These are phyloP conservation scores for Aleurites moluccanus DNA, from an alignment of 441 rosid species.

Conservation along the genomic window DNA sequence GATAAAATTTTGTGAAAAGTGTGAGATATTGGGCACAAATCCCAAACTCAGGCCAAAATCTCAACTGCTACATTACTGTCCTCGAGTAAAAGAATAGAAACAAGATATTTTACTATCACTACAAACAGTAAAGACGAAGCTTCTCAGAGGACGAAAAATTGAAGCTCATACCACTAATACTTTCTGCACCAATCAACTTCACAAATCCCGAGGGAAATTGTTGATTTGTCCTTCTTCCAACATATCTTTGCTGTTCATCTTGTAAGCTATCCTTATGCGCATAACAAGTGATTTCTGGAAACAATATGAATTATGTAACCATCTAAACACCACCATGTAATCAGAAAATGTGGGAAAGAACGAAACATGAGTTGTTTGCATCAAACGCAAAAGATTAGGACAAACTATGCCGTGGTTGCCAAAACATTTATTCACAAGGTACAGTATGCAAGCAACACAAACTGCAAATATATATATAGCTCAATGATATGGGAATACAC, in stretches of 20 bases:
- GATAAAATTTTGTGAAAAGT: conserved; percentile 13
- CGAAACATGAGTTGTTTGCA: neutral
- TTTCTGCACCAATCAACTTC: conserved; percentile 32
- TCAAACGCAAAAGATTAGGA: neutral
- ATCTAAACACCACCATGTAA: neutral
- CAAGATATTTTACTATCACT: conserved; percentile 29
- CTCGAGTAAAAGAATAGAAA: conserved; percentile 28
- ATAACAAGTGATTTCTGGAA: conserved; percentile 92
- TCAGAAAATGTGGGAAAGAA: neutral
- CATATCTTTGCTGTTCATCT: conserved; percentile 63
- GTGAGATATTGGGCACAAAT: conserved; percentile 26
- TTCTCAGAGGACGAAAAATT: conserved; percentile 24
- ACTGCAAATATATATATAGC: neutral
- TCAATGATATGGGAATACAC: neutral
- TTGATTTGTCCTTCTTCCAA: conserved; percentile 93
- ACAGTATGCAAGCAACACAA: neutral
- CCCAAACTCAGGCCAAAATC: conserved; percentile 31
- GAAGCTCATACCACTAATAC: conserved; percentile 15
- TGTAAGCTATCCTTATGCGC: conserved; percentile 92
- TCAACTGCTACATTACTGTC: conserved; percentile 33
- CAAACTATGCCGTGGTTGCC: neutral
- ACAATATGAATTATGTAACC: conserved; percentile 2
- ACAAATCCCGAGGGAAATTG: conserved; percentile 81
- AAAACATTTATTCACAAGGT: neutral
- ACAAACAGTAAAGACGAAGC: conserved; percentile 29